Percentiles rank a stretch among this genome's conserved stretches.
phyloP scores from a whole-genome alignment of 345 rosid species.

The Hevea brasiliensis region DNA sequence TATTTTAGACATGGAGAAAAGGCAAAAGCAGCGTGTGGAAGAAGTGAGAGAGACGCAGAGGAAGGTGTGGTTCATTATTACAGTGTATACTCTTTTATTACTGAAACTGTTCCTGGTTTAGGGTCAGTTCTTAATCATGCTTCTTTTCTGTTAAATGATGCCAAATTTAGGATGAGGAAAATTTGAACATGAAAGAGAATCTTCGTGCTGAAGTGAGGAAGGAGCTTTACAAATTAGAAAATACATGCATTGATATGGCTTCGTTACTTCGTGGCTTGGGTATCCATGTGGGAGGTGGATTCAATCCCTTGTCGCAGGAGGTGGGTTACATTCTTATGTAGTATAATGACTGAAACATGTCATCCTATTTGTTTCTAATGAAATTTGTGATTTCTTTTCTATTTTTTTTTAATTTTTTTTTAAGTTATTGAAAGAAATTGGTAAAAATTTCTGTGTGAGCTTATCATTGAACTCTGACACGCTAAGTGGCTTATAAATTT shows the following conservation, averaged over 20 bases:
- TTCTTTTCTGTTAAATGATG: constrained; percentile 9
- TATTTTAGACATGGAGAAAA: constrained; percentile 69
- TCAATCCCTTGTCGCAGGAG: constrained; percentile 51
- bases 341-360: neutral
- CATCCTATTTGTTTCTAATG: neutral
- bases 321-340: constrained; percentile 37
- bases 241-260: constrained; percentile 58
- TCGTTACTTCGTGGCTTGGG: constrained; percentile 78
- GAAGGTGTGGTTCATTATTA: constrained; percentile 48
- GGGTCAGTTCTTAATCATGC: neutral
- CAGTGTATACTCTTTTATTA: neutral
- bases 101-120: neutral
- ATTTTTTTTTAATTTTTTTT: too few relatives aligned
- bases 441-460: too few relatives aligned
- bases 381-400: neutral
- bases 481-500: too few relatives aligned
- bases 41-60: constrained; percentile 86
- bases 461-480: too few relatives aligned
- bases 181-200: constrained; percentile 69
- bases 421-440: too few relatives aligned
- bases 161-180: constrained; percentile 64
- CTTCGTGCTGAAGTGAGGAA: constrained; percentile 55
- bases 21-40: constrained; percentile 80
- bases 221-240: constrained; percentile 64
- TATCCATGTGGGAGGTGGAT: constrained; percentile 56